Evolutionary conservation across 2,329 filamentous ascomycete species (phyloP), one percentile per base, ranked within the genome.

Genomic region (Ophiostoma ips): DNA sequence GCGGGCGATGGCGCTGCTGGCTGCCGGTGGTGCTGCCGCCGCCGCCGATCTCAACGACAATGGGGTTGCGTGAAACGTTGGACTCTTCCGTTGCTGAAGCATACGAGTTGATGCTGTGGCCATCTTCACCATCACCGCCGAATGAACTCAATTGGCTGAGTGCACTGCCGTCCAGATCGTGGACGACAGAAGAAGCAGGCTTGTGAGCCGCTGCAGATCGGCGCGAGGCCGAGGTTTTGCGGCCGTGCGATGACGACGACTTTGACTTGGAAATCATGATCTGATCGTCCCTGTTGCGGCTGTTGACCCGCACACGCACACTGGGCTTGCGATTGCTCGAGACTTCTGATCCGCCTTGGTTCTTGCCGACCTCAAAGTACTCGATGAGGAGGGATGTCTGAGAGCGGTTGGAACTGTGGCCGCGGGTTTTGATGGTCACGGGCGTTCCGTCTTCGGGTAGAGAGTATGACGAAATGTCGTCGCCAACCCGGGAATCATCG

Each of bases 301-400:
- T 78, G 63, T 87, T 94, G 55, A 95, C 76, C 67, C 79, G 76
- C 66, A 84, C 73, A 61, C 76, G 77, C 49, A 95, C 87, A 63
- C 87, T 94, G 12, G 89, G 88, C 58, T 84, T 81, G 59, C 84
- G 82, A 58, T 79, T 76, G 58, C 72, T 71, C 58, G 72, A 72
- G 51, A 76, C 69, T 38, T 67, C 64, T n/a, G 67, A 63, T 55
- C 71, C 70, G 51, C 72, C n/a, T n/a, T n/a, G 66, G 40, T 58
- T 53, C 64, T 86, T 89, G 55, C 82, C 79, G 57, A 81, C 85
- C 68, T 95, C 89, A 61, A 94, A 95, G 66, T 94, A 95, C 68
- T 95, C 89, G 60, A 95, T 95, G 59, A 95, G 73, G 57, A 95
- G 73, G 51, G 87, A 94, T 35, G 89, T 94, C 69, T 94, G 88